Evolutionary conservation across 805 yeast species (phyloP).

Genomic region (Hyphopichia homilentoma): DNA sequence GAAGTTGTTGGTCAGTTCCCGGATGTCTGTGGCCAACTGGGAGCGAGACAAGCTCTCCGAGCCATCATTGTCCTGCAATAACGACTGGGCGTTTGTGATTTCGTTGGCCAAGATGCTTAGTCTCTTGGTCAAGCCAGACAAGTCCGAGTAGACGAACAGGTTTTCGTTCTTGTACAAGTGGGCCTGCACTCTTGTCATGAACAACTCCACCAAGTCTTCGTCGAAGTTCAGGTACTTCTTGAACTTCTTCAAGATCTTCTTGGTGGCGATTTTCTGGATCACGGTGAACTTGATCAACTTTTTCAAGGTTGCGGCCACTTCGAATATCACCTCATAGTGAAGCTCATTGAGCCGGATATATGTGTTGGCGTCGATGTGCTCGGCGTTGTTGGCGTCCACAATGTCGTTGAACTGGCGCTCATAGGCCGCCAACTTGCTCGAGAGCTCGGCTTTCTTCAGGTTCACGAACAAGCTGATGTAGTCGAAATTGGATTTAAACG

Average conservation of each 20-base stretch:
- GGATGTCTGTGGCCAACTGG: too few relatives aligned
- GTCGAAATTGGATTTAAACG: constrained; percentile 58
- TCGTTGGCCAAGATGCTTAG: constrained; percentile 35
- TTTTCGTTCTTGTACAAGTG: constrained; percentile 40
- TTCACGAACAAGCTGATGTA: constrained; percentile 58
- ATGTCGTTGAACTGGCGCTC: constrained; percentile 11
- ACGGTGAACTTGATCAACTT: constrained; percentile 66
- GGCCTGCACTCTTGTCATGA: constrained; percentile 26
- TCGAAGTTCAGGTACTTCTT: constrained; percentile 38
- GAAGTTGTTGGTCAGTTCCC: constrained; percentile 20
- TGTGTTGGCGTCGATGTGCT: constrained; percentile 2
- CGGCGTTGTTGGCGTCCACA: constrained; percentile 2
- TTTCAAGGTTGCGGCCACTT: constrained; percentile 48
- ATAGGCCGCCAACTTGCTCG: constrained; percentile 39
- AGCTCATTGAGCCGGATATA: constrained; percentile 20
- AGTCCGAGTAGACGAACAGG: constrained; percentile 59
- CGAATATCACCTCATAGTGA: constrained; percentile 32
- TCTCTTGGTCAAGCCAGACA: constrained; percentile 59
- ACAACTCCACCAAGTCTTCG: constrained; percentile 14
- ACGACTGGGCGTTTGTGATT: constrained; percentile 6
- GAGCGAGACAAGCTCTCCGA: too few relatives aligned
- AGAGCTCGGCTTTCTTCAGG: constrained; percentile 65
- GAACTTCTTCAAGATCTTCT: constrained; percentile 72
- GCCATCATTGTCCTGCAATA: not conserved
- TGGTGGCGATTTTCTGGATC: constrained; percentile 69